Base-by-base conservation (phyloP, 2,329 filamentous ascomycete genomes). In the Pseudogymnoascus sp. region DNA sequence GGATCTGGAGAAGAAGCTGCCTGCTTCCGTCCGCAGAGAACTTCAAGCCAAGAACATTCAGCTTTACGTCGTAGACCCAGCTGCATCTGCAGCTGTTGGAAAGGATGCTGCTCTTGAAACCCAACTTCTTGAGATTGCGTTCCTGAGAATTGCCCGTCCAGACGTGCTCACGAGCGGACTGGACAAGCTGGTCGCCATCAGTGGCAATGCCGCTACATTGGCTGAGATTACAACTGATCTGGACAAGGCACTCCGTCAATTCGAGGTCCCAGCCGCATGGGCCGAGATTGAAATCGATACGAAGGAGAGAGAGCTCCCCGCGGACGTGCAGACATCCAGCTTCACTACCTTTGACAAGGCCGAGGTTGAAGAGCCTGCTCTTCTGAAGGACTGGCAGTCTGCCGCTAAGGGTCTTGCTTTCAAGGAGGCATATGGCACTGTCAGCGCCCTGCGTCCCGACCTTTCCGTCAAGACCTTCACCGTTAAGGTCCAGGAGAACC, bases 401-500 rank as follows among this genome's bases (percentile, higher is more conserved):
- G 90, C 87, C 60, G 94, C 93, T 65, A 94, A 95, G 80, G 90
- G 88, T 59, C 81, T 99, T 64, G 84, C 84, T 4, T 99, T 99
- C 84, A 96, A 95, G 80, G 94, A 99, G 77, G 93, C 91, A 0
- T 97, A 92, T 73, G 87, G 84, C 66, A 92, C 91, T 23, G 79
- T 84, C 71, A 80, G 80, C 67, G 79, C 79, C 62, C 85, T 99
- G 42, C 90, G 94, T 62, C 94, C 94, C 10, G 94, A 99, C 71
- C 80, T 96, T 62, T 79, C 88, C 8, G 86, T 91, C 72, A 92
- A 93, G 83, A 97, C 93, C 1, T 87, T 84, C 71, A 90, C 91
- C 44, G 89, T 97, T 62, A 88, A 86, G 62, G 92, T 99, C 76
- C 91, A 95, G 80, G 94, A 97, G 80, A 97, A 96, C 79, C 90